Percentiles rank a stretch among this genome's conserved stretches.
These are phyloP conservation scores for Irpex lacteus DNA, from an alignment of 1,284 basidiomycete species.

Conservation along the genomic window DNA sequence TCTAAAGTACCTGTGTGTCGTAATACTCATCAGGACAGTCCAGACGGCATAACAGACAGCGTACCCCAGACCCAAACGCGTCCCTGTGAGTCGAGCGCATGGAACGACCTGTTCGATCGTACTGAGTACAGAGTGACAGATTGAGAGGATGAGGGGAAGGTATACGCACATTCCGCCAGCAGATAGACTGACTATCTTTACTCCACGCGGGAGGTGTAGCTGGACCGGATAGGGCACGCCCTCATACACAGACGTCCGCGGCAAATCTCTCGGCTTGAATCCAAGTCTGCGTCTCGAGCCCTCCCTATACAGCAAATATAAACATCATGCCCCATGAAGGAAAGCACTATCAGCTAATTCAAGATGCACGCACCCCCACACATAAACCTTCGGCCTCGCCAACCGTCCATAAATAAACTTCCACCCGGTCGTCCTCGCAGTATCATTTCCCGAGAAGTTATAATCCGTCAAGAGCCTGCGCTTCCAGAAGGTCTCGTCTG, in stretches of 20 bases:
- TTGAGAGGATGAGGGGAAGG: background rate
- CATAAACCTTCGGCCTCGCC: conserved; percentile 55
- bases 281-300: conserved; percentile 49
- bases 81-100: conserved; percentile 75
- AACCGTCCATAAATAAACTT: conserved; percentile 78
- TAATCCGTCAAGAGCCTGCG: conserved; percentile 70
- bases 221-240: conserved; percentile 62
- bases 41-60: no score
- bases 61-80: conserved; percentile 86
- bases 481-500: conserved; percentile 83
- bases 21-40: no score
- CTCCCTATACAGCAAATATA: conserved; percentile 40
- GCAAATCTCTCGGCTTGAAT: conserved; percentile 29
- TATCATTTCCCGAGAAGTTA: conserved; percentile 68
- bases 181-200: conserved; percentile 69
- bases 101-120: conserved; percentile 60
- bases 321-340: background rate
- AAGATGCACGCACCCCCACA: conserved; percentile 69
- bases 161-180: conserved; percentile 75
- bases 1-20: conserved; percentile 55
- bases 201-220: conserved; percentile 48
- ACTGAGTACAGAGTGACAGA: background rate
- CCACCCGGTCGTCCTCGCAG: conserved; percentile 73
- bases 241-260: conserved; percentile 34
- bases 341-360: no score